phyloP scores from a whole-genome alignment of 495 filamentous ascomycete species.

The Penicillium pulvis region DNA sequence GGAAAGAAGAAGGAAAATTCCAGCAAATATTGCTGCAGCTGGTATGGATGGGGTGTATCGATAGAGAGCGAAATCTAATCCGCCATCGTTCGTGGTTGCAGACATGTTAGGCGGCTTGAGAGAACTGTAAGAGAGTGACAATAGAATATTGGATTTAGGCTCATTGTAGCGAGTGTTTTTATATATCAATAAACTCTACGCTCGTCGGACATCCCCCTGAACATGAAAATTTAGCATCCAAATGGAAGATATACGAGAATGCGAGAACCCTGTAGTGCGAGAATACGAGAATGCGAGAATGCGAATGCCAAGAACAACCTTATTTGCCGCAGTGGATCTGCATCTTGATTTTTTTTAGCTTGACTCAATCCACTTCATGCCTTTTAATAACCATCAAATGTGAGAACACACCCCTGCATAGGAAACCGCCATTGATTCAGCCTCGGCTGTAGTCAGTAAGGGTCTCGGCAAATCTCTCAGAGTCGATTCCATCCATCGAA shows the following conservation, averaged over 20 bases:
- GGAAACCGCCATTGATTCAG: too few species aligned
- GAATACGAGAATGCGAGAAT: conserved; percentile 14
- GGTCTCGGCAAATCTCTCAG: too few species aligned
- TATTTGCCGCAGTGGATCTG: too few species aligned
- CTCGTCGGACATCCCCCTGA: background rate
- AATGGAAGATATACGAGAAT: background rate
- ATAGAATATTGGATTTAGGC: background rate
- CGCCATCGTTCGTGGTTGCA: conserved; percentile 5
- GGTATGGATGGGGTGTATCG: conserved; percentile 46
- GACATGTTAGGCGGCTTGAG: conserved; percentile 8
- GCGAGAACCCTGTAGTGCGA: background rate
- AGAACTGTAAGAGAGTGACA: background rate
- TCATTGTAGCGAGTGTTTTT: background rate
- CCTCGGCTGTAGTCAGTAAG: too few species aligned
- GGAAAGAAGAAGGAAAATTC: conserved; percentile 48
- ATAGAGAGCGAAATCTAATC: conserved; percentile 25
- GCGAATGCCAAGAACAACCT: background rate
- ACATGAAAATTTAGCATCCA: too few species aligned
- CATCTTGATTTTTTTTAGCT: too few species aligned
- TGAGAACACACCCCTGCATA: too few species aligned
- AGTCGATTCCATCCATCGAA: too few species aligned
- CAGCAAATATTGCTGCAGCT: conserved; percentile 51
- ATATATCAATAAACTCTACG: background rate
- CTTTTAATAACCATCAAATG: too few species aligned
- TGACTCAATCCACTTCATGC: too few species aligned